Base-by-base conservation (phyloP, 1,284 basidiomycete species). In the Sporisorium scitamineum region DNA sequence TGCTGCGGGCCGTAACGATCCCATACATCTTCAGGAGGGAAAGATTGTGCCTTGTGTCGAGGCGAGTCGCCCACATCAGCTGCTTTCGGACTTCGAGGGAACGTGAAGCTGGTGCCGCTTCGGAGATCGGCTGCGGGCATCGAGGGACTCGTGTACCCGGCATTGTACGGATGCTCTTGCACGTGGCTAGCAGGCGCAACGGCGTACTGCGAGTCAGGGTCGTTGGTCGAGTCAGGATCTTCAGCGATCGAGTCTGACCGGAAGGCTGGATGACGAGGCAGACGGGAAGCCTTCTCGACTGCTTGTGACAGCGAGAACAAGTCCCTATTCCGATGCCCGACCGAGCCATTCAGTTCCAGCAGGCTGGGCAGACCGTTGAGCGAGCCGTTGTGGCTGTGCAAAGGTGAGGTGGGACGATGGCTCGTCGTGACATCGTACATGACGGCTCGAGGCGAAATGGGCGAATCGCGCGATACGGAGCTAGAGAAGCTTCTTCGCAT, bases 391-490 rank as follows among this genome's bases (percentile, higher is more conserved):
- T 65, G 64, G 13, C 67, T 64, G 39, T 74, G 67, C 20, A 77
- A 55, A 4, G 80, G 80, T 13, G 81, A 82, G 1, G 76, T 81
- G 18, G 81, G 81, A 10, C 81, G 71, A 48, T 82, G 81, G 34
- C 78, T 80, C 13, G 73, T 70, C 11, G 81, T 82, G 31, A 82
- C 81, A 39, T 82, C 81, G 67, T 82, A 82, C 80, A 79, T 77
- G 37, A 82, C 81, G 13, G 76, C 77, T 29, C 75, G 54, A 10
- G 70, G 70, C 18, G 70, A 73, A 13, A 63, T 16, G 20, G 64
- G 57, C 8, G 59, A 54, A 20, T 69, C 65, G 10, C 64, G 70
- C n/a, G 61, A 50, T 7, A 47, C 16, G 7, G 61, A 53, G 55
- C 52, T 65, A 5, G 61, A 57, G 29, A 61, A 52, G n/a, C 56